phyloP scores from a whole-genome alignment of 148 eudicot genomes.

The Silene conica region DNA sequence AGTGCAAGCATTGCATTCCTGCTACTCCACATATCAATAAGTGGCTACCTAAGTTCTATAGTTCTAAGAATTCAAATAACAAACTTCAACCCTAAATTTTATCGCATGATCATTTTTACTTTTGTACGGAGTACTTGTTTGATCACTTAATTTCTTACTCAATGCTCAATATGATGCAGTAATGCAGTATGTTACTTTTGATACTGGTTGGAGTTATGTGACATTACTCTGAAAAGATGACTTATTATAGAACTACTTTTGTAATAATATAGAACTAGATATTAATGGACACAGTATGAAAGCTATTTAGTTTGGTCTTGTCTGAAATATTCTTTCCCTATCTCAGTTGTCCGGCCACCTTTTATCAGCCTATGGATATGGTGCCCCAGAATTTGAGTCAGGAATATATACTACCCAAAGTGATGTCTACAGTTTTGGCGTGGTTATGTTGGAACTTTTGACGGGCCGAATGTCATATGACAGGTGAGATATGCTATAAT shows the following conservation, averaged over 20 bases:
- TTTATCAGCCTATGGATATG: conserved; percentile 78
- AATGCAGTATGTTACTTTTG: no score
- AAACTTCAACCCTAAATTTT: not conserved
- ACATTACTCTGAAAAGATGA: not conserved
- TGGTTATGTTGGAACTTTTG: conserved; percentile 91
- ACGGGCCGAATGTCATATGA: conserved; percentile 96
- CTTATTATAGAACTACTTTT: not conserved
- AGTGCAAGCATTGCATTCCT: no score
- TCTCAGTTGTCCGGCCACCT: conserved; percentile 87
- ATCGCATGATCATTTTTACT: no score
- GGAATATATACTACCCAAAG: conserved; percentile 80
- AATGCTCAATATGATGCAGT: no score
- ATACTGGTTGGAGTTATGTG: not conserved
- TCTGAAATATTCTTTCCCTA: conserved; percentile 11
- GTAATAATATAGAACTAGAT: not conserved
- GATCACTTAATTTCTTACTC: no score
- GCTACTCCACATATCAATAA: no score
- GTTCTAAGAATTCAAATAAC: not conserved
- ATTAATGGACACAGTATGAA: not conserved
- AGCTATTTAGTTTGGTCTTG: not conserved
- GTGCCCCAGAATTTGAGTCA: conserved; percentile 95
- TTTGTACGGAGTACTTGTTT: no score
- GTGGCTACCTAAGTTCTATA: no score
- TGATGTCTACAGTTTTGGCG: conserved; percentile 97
- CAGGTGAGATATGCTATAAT: conserved; percentile 44